Conservation (phyloP, 1,284 basidiomycete species). For the Heliocybe sulcata region DNA sequence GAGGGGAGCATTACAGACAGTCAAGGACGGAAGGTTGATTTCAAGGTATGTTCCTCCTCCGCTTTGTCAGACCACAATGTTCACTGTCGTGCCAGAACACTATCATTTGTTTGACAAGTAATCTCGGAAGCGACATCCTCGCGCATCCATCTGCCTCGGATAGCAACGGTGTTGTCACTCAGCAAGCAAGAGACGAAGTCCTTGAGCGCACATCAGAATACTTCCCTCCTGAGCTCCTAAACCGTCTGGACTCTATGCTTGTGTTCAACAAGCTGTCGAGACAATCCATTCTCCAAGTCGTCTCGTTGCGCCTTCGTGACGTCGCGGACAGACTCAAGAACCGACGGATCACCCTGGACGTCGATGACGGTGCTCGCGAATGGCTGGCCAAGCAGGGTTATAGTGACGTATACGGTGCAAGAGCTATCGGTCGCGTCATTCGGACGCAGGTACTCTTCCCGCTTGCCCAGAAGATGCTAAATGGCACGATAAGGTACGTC, state of each 20-base stretch:
- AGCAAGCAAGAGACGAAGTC: conserved; percentile 61
- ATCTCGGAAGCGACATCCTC: conserved; percentile 64
- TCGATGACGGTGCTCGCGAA: conserved; percentile 53
- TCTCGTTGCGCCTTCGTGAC: conserved; percentile 69
- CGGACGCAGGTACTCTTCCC: conserved; percentile 74
- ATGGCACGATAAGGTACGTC: conserved; percentile 66
- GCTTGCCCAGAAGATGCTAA: conserved; percentile 68
- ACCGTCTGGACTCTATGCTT: conserved; percentile 81
- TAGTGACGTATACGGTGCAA: conserved; percentile 81
- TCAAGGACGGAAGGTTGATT: conserved; percentile 72
- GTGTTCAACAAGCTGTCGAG: conserved; percentile 88
- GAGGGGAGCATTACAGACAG: conserved; percentile 88
- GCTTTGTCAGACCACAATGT: background rate
- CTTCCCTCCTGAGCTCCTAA: conserved; percentile 89
- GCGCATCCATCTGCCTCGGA: conserved; percentile 63
- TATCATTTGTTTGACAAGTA: conserved; percentile 61
- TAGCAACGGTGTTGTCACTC: conserved; percentile 59
- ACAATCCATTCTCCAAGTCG: conserved; percentile 69
- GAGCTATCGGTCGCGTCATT: conserved; percentile 79
- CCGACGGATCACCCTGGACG: conserved; percentile 67
- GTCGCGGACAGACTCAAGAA: conserved; percentile 61
- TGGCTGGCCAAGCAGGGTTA: conserved; percentile 83
- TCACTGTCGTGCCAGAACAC: conserved; percentile 49
- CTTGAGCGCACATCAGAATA: conserved; percentile 67
- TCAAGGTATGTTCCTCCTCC: conserved; percentile 43